These are phyloP conservation scores for Boletus vinaceobasis DNA, from an alignment of 768 basidiomycete genomes.

Conservation along the genomic window DNA sequence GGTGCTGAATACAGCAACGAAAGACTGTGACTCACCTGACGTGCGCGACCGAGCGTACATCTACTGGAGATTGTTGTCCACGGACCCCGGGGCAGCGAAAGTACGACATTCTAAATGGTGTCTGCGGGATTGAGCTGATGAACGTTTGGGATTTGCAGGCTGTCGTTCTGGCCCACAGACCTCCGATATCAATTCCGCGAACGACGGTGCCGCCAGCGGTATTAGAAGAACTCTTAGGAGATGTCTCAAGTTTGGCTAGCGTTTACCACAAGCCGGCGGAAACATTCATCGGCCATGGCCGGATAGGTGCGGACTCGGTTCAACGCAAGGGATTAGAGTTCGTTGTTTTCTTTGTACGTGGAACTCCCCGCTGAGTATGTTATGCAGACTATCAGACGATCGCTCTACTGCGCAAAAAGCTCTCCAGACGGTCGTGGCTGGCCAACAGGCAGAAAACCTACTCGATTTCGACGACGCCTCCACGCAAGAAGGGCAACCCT, in stretches of 20 bases:
- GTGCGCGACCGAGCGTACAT: constrained; percentile 97
- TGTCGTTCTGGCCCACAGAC: constrained; percentile 88
- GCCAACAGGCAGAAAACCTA: constrained; percentile 91
- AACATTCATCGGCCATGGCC: constrained; percentile 91
- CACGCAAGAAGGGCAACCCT: constrained; percentile 54
- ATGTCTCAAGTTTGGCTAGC: constrained; percentile 86
- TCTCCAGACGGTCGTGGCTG: constrained; percentile 85
- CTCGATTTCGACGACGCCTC: constrained; percentile 87
- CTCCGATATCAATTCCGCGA: constrained; percentile 89
- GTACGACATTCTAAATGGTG: constrained; percentile 36
- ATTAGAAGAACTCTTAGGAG: constrained; percentile 87
- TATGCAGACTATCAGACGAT: constrained; percentile 58
- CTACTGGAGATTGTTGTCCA: constrained; percentile 93
- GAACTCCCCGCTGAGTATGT: not conserved
- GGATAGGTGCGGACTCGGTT: constrained; percentile 80
- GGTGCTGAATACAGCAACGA: constrained; percentile 92
- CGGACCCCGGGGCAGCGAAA: constrained; percentile 94
- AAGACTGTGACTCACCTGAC: constrained; percentile 95
- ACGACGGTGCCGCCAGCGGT: constrained; percentile 86
- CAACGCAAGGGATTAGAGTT: constrained; percentile 61
- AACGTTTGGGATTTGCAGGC: constrained; percentile 38
- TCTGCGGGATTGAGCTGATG: not conserved
- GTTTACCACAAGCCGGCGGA: constrained; percentile 97
- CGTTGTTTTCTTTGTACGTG: constrained; percentile 24
- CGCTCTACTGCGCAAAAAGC: constrained; percentile 75